Percentiles rank a stretch among this genome's conserved stretches.
Conservation (phyloP, 768 basidiomycete species). For the Mycena venus region DNA sequence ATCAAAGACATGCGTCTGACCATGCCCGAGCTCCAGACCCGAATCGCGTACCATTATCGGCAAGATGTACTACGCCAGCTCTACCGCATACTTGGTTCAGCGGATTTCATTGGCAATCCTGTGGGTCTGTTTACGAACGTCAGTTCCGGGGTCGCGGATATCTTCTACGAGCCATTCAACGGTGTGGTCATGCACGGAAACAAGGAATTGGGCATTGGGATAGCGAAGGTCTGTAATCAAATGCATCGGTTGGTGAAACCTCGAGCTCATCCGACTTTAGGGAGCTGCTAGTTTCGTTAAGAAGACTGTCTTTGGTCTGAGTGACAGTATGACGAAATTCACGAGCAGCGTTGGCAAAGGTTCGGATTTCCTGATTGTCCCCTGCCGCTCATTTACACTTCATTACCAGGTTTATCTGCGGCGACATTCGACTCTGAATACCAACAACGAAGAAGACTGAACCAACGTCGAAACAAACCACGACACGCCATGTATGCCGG, state of each 20-base stretch:
- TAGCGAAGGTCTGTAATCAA: constrained; percentile 79
- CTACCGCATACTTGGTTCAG: constrained; percentile 97
- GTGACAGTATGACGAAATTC: constrained; percentile 97
- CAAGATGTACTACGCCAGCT: constrained; percentile 95
- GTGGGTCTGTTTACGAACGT: constrained; percentile 99
- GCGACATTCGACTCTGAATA: constrained; percentile 98
- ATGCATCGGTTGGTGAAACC: neutral
- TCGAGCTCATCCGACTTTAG: constrained; percentile 50
- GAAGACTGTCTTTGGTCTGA: constrained; percentile 97
- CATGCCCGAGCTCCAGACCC: constrained; percentile 83
- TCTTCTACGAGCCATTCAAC: constrained; percentile 98
- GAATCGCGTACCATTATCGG: constrained; percentile 92
- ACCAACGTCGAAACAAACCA: constrained; percentile 92
- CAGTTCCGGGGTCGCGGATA: constrained; percentile 96
- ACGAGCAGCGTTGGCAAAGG: constrained; percentile 98
- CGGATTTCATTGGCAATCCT: constrained; percentile 96
- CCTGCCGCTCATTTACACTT: neutral
- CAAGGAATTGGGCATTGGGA: constrained; percentile 92
- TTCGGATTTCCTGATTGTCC: constrained; percentile 38
- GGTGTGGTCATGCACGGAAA: constrained; percentile 98
- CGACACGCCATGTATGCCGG: constrained; percentile 90
- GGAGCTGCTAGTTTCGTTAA: constrained; percentile 98
- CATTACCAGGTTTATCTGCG: constrained; percentile 83
- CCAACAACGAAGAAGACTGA: constrained; percentile 89
- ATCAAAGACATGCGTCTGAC: constrained; percentile 95